phyloP scores from a whole-genome alignment of 2,329 filamentous ascomycete genomes.

The Aspergillus viridinutans region DNA sequence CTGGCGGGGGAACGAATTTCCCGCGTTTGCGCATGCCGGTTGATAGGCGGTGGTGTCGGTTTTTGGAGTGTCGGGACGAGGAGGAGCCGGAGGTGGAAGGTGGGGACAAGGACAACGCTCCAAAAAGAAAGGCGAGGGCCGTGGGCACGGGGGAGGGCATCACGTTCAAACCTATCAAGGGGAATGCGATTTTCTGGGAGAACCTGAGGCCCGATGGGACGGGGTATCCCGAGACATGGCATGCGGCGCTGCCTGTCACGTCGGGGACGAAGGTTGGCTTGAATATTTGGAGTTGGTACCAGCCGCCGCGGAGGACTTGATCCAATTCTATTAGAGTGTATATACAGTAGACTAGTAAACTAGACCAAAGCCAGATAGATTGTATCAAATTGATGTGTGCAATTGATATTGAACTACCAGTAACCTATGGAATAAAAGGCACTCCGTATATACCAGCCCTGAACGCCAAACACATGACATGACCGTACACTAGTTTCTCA shows the following conservation, averaged over 20 bases:
- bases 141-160: slow-evolving; percentile 39
- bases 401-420: neutral
- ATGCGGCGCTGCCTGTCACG: slow-evolving; percentile 56
- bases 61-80: slow-evolving; percentile 50
- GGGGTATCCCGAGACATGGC: slow-evolving; percentile 57
- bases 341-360: neutral
- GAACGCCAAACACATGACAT: neutral
- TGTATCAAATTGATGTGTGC: neutral
- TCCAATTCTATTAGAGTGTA: neutral
- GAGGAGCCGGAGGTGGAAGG: slow-evolving; percentile 3
- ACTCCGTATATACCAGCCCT: neutral
- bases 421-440: neutral
- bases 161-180: slow-evolving; percentile 55
- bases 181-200: slow-evolving; percentile 61
- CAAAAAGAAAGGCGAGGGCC: neutral
- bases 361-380: no score
- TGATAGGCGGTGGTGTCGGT: slow-evolving; percentile 52
- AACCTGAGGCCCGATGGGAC: slow-evolving; percentile 54
- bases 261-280: slow-evolving; percentile 56
- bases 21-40: slow-evolving; percentile 46
- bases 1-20: slow-evolving; percentile 59
- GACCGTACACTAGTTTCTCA: neutral
- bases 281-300: slow-evolving; percentile 64
- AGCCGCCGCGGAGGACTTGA: slow-evolving; percentile 30
- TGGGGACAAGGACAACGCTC: neutral